phyloP scores from a whole-genome alignment of 345 rosid species.

The Boechera divaricarpa region DNA sequence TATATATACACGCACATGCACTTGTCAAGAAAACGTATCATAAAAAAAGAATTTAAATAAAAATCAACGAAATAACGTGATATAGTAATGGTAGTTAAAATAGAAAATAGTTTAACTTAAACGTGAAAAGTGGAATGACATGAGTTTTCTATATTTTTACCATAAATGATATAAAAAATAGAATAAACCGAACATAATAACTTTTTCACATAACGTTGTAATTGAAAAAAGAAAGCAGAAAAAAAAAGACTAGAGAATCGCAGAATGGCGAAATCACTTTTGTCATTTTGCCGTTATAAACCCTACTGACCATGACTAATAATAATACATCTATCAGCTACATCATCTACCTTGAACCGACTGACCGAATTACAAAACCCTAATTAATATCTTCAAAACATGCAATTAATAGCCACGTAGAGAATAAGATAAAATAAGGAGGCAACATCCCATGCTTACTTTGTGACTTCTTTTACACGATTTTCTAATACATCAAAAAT shows the following conservation, averaged over 20 bases:
- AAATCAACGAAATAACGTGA: constrained; percentile 29
- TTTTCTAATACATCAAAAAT: not conserved
- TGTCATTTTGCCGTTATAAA: constrained; percentile 12
- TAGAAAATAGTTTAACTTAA: not conserved
- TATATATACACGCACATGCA: not conserved
- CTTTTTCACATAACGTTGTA: not conserved
- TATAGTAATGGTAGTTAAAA: not conserved
- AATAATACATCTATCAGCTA: not conserved
- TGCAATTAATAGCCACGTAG: constrained; percentile 31
- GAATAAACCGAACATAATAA: not conserved
- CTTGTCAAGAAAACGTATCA: constrained; percentile 29
- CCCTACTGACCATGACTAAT: constrained; percentile 6
- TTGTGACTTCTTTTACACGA: constrained; percentile 39
- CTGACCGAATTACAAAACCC: constrained; percentile 31
- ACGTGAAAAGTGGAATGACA: not conserved
- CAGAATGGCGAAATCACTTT: not conserved
- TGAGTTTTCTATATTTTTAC: not conserved
- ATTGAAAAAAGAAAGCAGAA: not conserved
- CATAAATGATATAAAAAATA: not conserved
- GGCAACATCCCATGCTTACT: constrained; percentile 44
- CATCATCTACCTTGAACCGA: constrained; percentile 1
- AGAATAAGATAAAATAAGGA: constrained; percentile 18
- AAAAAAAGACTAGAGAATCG: not conserved
- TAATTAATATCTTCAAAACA: constrained; percentile 19
- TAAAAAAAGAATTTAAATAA: not conserved